These are phyloP conservation scores for Candida pseudocylindracea DNA, from an alignment of 1,139 yeast species.

Conservation along the genomic window DNA sequence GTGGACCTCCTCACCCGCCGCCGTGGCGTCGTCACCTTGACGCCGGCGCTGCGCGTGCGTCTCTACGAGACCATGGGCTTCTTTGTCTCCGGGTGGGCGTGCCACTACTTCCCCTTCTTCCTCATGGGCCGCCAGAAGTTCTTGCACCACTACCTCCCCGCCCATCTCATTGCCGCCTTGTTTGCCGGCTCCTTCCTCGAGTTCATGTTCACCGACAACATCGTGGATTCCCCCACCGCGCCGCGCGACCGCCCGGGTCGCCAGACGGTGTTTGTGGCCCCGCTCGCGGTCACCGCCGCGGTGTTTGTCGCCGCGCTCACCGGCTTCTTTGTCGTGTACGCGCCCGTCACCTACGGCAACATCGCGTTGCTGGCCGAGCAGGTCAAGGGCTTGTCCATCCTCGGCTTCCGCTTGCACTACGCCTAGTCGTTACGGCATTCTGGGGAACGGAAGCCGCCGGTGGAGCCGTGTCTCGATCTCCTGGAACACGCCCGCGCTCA, in stretches of 20 bases:
- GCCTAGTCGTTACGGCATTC: slow-evolving; percentile 25
- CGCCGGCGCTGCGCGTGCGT: slow-evolving; percentile 42
- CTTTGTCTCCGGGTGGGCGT: slow-evolving; percentile 68
- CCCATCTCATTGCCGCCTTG: slow-evolving; percentile 76
- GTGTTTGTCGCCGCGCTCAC: slow-evolving; percentile 23
- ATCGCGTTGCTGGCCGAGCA: slow-evolving; percentile 37
- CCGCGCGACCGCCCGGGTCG: slow-evolving; percentile 5
- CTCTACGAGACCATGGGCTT: slow-evolving; percentile 69
- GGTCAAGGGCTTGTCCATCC: slow-evolving; percentile 57
- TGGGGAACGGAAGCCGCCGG: too few relatives aligned
- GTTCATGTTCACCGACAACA: slow-evolving; percentile 46
- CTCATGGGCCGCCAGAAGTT: slow-evolving; percentile 86
- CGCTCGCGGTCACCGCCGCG: slow-evolving; percentile 12
- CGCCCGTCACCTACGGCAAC: slow-evolving; percentile 77
- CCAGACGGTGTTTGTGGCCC: slow-evolving; percentile 5
- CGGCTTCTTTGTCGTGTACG: slow-evolving; percentile 48
- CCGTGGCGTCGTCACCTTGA: slow-evolving; percentile 39
- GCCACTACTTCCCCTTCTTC: slow-evolving; percentile 81
- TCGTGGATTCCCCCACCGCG: slow-evolving; percentile 2
- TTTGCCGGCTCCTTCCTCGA: slow-evolving; percentile 71
- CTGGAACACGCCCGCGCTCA: too few relatives aligned
- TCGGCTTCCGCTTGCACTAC: slow-evolving; percentile 64
- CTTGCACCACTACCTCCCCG: slow-evolving; percentile 90
- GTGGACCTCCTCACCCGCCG: slow-evolving; percentile 67
- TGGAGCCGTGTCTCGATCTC: too few relatives aligned